A percentile compares a stretch with the other conserved stretches of the same genome.
phyloP scores from a whole-genome alignment of 495 filamentous ascomycete genomes.

The Penicillium canariense region DNA sequence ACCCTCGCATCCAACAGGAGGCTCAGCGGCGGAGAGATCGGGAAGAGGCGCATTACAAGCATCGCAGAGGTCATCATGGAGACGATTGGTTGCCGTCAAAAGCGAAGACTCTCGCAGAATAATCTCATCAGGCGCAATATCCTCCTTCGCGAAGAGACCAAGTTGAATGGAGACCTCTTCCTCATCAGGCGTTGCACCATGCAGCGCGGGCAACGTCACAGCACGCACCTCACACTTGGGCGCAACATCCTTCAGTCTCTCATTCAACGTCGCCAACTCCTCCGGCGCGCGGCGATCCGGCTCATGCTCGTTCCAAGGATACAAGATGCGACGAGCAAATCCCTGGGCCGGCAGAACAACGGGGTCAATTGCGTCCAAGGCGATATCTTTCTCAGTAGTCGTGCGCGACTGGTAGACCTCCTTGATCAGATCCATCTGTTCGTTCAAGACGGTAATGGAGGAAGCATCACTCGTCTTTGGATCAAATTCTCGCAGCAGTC shows the following conservation, averaged over 20 bases:
- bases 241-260: conserved; percentile 59
- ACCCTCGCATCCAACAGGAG: conserved; percentile 57
- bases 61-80: conserved; percentile 79
- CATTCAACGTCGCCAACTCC: conserved; percentile 66
- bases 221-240: conserved; percentile 69
- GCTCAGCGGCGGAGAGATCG: conserved; percentile 44
- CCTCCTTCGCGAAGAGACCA: conserved; percentile 81
- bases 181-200: conserved; percentile 36
- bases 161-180: conserved; percentile 61
- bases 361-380: conserved; percentile 37
- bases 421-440: conserved; percentile 32
- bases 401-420: conserved; percentile 23
- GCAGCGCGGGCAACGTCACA: conserved; percentile 66
- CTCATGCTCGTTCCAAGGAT: conserved; percentile 91
- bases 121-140: conserved; percentile 73
- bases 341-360: conserved; percentile 66
- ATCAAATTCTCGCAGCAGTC: conserved; percentile 18
- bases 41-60: conserved; percentile 78
- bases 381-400: conserved; percentile 38
- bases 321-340: conserved; percentile 78
- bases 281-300: conserved; percentile 75
- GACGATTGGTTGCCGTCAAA: conserved; percentile 76
- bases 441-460: conserved; percentile 15
- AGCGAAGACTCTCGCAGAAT: conserved; percentile 76
- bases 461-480: conserved; percentile 26